Evolutionary conservation across 106 monocot genomes (phyloP).

Genomic region (Phalaenopsis equestris): DNA sequence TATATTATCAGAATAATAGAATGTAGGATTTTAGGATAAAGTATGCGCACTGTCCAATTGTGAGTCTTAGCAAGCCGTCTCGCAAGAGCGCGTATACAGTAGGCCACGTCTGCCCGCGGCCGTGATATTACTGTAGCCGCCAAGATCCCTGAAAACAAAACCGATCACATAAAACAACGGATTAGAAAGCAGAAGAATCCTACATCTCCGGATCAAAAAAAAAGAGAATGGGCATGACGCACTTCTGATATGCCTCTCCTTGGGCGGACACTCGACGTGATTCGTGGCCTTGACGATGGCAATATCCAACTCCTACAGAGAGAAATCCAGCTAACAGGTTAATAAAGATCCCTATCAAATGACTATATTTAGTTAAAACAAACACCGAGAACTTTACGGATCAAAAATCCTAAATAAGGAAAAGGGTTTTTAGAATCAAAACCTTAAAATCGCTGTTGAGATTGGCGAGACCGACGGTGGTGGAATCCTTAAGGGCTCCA

Average conservation of each 20-base stretch:
- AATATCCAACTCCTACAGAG: conserved; percentile 56
- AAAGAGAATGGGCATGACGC: background rate
- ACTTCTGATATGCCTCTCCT: conserved; percentile 72
- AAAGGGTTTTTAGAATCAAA: background rate
- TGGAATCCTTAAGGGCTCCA: conserved; percentile 90
- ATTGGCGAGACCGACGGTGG: conserved; percentile 88
- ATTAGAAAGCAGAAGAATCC: background rate
- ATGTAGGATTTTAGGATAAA: background rate
- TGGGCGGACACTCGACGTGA: conserved; percentile 69
- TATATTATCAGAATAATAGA: background rate
- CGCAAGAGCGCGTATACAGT: conserved; percentile 65
- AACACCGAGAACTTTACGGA: background rate
- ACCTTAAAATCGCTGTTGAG: conserved; percentile 99
- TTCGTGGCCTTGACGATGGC: conserved; percentile 76
- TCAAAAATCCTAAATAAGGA: background rate
- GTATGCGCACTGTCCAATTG: conserved; percentile 56
- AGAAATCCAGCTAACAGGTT: background rate
- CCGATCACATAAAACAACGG: background rate
- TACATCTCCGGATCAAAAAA: background rate
- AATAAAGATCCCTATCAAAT: background rate
- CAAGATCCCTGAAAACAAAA: conserved; percentile 42
- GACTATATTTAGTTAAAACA: background rate
- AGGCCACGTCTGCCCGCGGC: conserved; percentile 70
- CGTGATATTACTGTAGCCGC: conserved; percentile 42
- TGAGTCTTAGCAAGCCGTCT: conserved; percentile 64